Conservation (phyloP, 345 rosid genomes). For the Populus ilicifolia region DNA sequence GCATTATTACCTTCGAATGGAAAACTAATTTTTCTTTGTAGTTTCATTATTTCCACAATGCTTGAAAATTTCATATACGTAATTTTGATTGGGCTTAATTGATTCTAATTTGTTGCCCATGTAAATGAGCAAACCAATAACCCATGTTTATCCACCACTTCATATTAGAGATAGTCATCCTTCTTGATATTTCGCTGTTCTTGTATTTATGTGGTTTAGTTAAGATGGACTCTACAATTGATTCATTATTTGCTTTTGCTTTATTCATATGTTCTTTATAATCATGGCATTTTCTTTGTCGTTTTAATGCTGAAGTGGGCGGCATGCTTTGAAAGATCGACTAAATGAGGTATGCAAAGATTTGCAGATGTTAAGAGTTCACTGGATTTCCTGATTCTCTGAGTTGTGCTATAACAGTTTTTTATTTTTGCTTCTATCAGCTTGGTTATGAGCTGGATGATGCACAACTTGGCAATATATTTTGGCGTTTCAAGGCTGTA, state of each 20-base stretch:
- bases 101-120: background rate
- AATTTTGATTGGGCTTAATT: too few relatives aligned
- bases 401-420: slow-evolving; percentile 3
- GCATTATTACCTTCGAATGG: too few relatives aligned
- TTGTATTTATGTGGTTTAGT: background rate
- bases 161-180: background rate
- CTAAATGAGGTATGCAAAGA: slow-evolving; percentile 56
- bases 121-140: background rate
- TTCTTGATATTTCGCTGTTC: too few relatives aligned
- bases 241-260: background rate
- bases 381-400: slow-evolving; percentile 1
- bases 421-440: slow-evolving; percentile 39
- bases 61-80: too few relatives aligned
- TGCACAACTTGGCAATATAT: slow-evolving; percentile 62
- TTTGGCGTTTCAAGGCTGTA: slow-evolving; percentile 87
- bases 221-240: background rate
- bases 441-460: slow-evolving; percentile 80
- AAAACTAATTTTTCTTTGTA: too few relatives aligned
- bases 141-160: background rate
- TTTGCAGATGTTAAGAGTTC: background rate
- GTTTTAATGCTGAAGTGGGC: slow-evolving; percentile 50
- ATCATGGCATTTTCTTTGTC: background rate
- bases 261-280: background rate
- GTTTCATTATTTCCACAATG: too few relatives aligned
- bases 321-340: slow-evolving; percentile 80